Evolutionary conservation across 371 early-diverging fungal genomes (phyloP).

Genomic region (Gilbertella persicaria): DNA sequence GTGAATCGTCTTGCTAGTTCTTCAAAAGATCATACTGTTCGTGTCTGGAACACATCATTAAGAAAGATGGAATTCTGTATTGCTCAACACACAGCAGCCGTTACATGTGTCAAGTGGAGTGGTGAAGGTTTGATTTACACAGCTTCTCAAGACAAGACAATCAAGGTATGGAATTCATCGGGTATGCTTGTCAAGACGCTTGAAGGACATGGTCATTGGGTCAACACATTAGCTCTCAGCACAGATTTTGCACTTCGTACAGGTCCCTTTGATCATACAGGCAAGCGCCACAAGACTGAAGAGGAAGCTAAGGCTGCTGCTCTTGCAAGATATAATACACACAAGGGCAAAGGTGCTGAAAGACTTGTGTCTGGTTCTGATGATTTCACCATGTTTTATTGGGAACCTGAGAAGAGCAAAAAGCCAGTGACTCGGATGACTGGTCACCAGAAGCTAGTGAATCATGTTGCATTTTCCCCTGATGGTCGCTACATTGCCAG

Average conservation of each 20-base stretch:
- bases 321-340: constrained; percentile 75
- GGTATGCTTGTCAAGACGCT: constrained; percentile 86
- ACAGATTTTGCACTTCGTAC: constrained; percentile 90
- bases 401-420: constrained; percentile 85
- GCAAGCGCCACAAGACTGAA: constrained; percentile 55
- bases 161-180: constrained; percentile 91
- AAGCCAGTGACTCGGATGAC: constrained; percentile 90
- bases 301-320: constrained; percentile 80
- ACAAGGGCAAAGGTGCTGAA: constrained; percentile 72
- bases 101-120: constrained; percentile 94
- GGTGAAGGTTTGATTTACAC: constrained; percentile 94
- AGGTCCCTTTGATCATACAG: constrained; percentile 89
- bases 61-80: constrained; percentile 80
- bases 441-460: constrained; percentile 94
- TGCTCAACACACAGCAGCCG: constrained; percentile 88
- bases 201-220: constrained; percentile 89
- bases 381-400: constrained; percentile 95
- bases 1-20: constrained; percentile 87
- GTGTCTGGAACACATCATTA: constrained; percentile 91
- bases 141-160: constrained; percentile 89
- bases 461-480: constrained; percentile 92
- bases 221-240: constrained; percentile 89
- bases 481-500: constrained; percentile 92
- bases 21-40: constrained; percentile 94
- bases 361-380: constrained; percentile 93